Base-by-base conservation (phyloP, 1,284 basidiomycete species). In the Athelia psychrophila region DNA sequence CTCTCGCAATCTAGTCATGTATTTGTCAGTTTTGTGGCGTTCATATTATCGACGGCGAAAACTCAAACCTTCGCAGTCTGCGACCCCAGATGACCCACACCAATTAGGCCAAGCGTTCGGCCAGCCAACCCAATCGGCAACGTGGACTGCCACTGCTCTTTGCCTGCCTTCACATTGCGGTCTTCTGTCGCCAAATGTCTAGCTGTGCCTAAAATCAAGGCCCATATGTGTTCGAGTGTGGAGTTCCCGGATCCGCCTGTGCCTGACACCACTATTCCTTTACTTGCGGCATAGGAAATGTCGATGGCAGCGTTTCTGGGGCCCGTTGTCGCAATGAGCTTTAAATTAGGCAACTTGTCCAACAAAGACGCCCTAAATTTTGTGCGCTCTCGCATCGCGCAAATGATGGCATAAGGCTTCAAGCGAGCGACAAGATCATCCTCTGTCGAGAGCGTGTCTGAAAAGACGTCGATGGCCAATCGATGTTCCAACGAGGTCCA, bases 311-410 rank as follows among this genome's bases (percentile, higher is more conserved):
- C 64, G 58, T 87, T 86, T 33, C 61, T 49, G 54, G 64, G 60
- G 1, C 80, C 84, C 2, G 84, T 86, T 0, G 84, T 85, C 4
- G 82, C 72, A 45, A 88, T 75, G 36, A 83, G 64, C 49, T 72
- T 75, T 49, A 88, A 69, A 47, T 81, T 81, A 1, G 84, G 83
- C 24, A 88, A 69, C 42, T 72, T 70, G 49, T 77, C 75, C 40
- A 87, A 61, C 5, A 85, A 56, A 0, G 73, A 68, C 9, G 70
- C 65, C 6, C 71, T 60, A 58, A 88, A 79, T 53, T 78, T 81
- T 0, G 84, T 86, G 32, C 84, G 71, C 62, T 87, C 85, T 51
- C 84, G 72, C 84, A 86, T 87, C 3, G 82, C 75, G 60, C 79
- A 81, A n/a, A 87, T 72, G 35, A 87, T 76, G 4, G 78, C 64